Percentiles rank a stretch among this genome's conserved stretches.
phyloP scores from a whole-genome alignment of 495 filamentous ascomycete species.

The Xylaria bambusicola region DNA sequence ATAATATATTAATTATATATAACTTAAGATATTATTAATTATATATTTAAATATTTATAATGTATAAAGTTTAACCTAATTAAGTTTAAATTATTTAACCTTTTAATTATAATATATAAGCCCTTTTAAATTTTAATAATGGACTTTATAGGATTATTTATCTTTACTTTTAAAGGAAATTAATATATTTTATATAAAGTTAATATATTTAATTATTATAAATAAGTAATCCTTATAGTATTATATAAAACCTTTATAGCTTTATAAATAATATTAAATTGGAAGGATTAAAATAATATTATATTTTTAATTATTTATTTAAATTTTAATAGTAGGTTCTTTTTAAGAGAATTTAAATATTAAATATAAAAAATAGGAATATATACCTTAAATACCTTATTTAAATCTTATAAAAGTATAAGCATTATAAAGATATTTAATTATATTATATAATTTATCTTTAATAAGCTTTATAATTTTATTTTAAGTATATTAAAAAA shows the following conservation, averaged over 20 bases:
- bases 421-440: too few relatives aligned
- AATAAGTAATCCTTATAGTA: not conserved
- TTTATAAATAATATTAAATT: too few relatives aligned
- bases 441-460: too few relatives aligned
- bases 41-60: not conserved
- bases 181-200: not conserved
- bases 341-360: not conserved
- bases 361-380: not conserved
- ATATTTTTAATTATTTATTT: too few relatives aligned
- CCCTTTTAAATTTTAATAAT: not conserved
- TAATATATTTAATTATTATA: conserved; percentile 8
- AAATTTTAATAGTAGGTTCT: too few relatives aligned
- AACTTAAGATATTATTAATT: conserved; percentile 5
- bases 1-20: not conserved
- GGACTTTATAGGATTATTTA: not conserved
- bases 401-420: too few relatives aligned
- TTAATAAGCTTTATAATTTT: too few relatives aligned
- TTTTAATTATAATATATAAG: not conserved
- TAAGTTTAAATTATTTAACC: not conserved
- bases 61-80: not conserved
- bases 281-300: too few relatives aligned
- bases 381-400: not conserved
- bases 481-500: not conserved
- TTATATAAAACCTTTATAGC: too few relatives aligned
- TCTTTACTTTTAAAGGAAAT: not conserved